Evolutionary conservation across 2,329 filamentous ascomycete genomes (phyloP).

Genomic region (Calonectria henricotiae): DNA sequence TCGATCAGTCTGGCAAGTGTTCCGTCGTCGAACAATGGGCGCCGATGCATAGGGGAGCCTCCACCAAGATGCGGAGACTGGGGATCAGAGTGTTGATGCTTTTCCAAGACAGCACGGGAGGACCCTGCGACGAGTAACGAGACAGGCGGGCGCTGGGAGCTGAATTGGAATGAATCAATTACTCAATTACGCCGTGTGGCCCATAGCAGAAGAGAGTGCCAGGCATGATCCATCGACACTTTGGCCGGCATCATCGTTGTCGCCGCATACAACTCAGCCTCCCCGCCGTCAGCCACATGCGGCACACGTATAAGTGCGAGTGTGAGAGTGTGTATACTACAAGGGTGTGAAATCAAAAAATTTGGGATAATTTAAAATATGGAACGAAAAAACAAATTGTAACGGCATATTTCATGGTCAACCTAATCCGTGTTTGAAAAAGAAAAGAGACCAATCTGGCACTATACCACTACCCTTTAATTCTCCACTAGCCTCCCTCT

Average conservation of each 20-base stretch:
- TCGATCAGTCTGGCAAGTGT: conserved; percentile 22
- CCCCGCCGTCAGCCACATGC: conserved; percentile 2
- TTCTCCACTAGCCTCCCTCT: conserved; percentile 25
- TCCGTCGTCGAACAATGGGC: conserved; percentile 10
- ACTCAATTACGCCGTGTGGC: neutral
- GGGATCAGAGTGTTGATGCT: conserved; percentile 15
- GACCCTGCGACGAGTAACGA: conserved; percentile 20
- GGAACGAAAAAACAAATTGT: neutral
- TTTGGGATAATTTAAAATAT: neutral
- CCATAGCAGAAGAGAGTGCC: neutral
- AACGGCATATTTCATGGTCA: conserved; percentile 3
- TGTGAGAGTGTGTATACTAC: no score
- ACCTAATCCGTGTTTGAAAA: conserved; percentile 27
- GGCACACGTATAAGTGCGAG: no score
- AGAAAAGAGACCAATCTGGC: conserved; percentile 10
- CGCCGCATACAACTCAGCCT: conserved; percentile 2
- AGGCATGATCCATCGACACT: conserved; percentile 19
- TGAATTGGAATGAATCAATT: conserved; percentile 1
- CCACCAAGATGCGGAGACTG: conserved; percentile 7
- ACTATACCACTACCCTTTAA: conserved; percentile 6
- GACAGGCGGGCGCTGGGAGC: conserved; percentile 10
- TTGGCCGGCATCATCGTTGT: conserved; percentile 13
- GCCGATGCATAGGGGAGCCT: conserved; percentile 6
- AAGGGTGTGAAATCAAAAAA: neutral
- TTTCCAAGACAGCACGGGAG: conserved; percentile 25